Conservation (phyloP, 306 rosid genomes). For the Castanea crenata region DNA sequence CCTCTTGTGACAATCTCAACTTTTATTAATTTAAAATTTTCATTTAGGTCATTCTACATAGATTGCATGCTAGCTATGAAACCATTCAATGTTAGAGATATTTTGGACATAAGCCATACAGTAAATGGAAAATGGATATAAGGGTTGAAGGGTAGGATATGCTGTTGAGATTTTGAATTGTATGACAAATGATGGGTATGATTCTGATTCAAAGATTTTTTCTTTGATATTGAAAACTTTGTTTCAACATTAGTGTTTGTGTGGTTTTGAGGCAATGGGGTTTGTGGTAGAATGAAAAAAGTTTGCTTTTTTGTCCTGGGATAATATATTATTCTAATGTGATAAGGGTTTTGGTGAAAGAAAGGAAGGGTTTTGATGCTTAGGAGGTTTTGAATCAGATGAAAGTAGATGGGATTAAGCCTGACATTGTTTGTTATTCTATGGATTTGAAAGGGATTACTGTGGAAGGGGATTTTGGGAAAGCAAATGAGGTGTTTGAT, state of each 20-base stretch:
- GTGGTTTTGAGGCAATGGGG: conserved; percentile 41
- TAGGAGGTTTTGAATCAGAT: conserved; percentile 47
- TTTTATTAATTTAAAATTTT: too few species aligned
- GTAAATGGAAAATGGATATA: too few species aligned
- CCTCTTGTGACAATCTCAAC: too few species aligned
- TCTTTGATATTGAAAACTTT: conserved; percentile 60
- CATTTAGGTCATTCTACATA: too few species aligned
- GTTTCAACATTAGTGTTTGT: conserved; percentile 35
- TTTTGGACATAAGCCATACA: too few species aligned
- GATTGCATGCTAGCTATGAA: too few species aligned
- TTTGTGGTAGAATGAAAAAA: conserved; percentile 33
- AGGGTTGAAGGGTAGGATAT: conserved; percentile 43
- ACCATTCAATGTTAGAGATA: too few species aligned
- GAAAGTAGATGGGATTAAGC: conserved; percentile 61
- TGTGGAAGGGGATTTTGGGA: conserved; percentile 38
- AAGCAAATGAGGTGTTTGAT: conserved; percentile 62
- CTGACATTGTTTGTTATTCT: conserved; percentile 72
- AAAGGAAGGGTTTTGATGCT: conserved; percentile 5
- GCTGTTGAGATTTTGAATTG: conserved; percentile 54
- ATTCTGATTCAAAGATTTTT: conserved; percentile 45
- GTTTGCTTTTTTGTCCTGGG: conserved; percentile 57
- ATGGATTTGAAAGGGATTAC: conserved; percentile 60
- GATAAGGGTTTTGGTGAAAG: conserved; percentile 55
- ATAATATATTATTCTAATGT: conserved; percentile 55
- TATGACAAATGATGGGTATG: conserved; percentile 61